phyloP scores from a whole-genome alignment of 2,329 filamentous ascomycete genomes.

The Aureobasidium mangrovei region DNA sequence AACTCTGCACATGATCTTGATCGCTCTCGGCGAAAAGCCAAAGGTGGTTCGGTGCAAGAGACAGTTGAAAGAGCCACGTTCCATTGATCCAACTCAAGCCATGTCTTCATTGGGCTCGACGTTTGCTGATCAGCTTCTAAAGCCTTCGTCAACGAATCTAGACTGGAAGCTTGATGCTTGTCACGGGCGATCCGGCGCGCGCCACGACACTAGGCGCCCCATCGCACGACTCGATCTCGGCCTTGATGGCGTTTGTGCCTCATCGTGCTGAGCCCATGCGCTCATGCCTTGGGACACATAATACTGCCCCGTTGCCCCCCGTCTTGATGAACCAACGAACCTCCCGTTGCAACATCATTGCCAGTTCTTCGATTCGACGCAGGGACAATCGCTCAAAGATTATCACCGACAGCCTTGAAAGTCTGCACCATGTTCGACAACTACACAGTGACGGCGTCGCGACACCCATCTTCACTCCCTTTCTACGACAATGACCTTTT shows the following conservation, averaged over 20 bases:
- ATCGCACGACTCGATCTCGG: background rate
- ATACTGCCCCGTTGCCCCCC: constrained; percentile 1
- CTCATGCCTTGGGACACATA: background rate
- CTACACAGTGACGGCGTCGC: constrained; percentile 32
- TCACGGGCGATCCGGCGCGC: constrained; percentile 2
- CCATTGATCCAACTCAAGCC: constrained; percentile 2
- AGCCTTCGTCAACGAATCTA: background rate
- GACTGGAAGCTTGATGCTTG: background rate
- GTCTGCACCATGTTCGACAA: constrained; percentile 28
- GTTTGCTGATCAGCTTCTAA: background rate
- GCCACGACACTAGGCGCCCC: background rate
- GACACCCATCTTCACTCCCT: constrained; percentile 21
- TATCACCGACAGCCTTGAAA: background rate
- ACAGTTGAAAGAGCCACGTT: background rate
- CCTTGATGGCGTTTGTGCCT: constrained; percentile 7
- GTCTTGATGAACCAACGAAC: background rate
- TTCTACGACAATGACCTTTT: constrained; percentile 23
- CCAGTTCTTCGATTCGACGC: no score
- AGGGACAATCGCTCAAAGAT: no score
- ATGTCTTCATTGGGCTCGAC: background rate
- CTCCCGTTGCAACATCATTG: background rate
- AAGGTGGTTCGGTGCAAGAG: constrained; percentile 6
- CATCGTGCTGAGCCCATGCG: constrained; percentile 1
- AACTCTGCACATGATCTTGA: background rate
- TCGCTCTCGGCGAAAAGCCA: background rate